Conservation (phyloP, 129 eudicot species). For the Cynara cardunculus region DNA sequence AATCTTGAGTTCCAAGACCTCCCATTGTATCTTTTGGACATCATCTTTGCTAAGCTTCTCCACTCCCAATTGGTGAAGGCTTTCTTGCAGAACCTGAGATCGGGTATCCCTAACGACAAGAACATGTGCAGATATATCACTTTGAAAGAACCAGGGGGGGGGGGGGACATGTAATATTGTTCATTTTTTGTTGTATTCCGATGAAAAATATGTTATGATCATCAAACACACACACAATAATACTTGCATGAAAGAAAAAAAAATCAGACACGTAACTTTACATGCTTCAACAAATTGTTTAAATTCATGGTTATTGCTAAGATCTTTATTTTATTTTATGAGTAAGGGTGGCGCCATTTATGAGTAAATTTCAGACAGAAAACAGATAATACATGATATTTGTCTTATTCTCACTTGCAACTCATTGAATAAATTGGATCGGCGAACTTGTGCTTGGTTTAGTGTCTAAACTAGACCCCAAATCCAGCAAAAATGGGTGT, state of each 20-base stretch:
- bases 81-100: conserved; percentile 90
- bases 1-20: conserved; percentile 91
- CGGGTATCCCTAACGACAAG: conserved; percentile 76
- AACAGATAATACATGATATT: too few species aligned
- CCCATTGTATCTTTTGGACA: conserved; percentile 99
- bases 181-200: neutral
- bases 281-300: neutral
- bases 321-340: too few species aligned
- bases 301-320: too few species aligned
- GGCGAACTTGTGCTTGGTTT: neutral
- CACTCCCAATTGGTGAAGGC: conserved; percentile 87
- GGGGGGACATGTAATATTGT: neutral
- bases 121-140: neutral
- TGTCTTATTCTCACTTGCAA: neutral
- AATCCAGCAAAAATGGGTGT: neutral
- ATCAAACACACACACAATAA: too few species aligned
- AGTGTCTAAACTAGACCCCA: neutral
- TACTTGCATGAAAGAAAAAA: neutral
- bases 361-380: too few species aligned
- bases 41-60: conserved; percentile 98
- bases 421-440: neutral
- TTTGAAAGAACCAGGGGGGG: neutral
- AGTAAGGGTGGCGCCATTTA: too few species aligned
- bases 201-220: too few species aligned
- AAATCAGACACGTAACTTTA: neutral